Base-by-base conservation (phyloP, 2,329 filamentous ascomycete species). In the Scedosporium minutisporum region DNA sequence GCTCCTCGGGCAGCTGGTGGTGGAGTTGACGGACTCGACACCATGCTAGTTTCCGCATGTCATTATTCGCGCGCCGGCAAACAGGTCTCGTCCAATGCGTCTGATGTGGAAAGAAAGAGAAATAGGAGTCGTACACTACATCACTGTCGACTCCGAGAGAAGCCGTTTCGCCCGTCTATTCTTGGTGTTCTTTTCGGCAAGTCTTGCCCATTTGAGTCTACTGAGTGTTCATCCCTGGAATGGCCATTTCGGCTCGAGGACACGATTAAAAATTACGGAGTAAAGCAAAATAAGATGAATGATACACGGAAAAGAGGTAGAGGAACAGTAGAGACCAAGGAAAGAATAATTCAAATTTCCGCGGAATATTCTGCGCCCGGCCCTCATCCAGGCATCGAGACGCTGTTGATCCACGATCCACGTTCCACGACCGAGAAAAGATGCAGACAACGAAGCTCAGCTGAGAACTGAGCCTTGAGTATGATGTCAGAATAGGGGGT, bases 401-500 rank as follows among this genome's bases (percentile, higher is more conserved):
- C 10, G 2, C 33, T 4, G 33, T 38, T 38, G 33, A 38, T 6
- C 33, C 33, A 38, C 10, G 33, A 38, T 6, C 33, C 33, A 38
- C 10, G 33, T 38, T 38, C 33, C 33, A 38, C 33, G 10, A 12
- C 9, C 10, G 10, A 38, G 33, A 38, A 38, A 38, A 38, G 10
- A 38, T 12, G 33, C 33, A 38, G 33, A 12, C 33, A 14, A 38
- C 10, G 33, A 38, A 38, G 33, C 10, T 4, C 9, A 38, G 33
- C 33, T 38, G 10, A 14, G 33, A 38, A 10, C 33, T 38, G 33
- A 38, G 33, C 21, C 9, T n/a, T 21, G 44, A 48, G 12, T 18
- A 55, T 55, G 51, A 55, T 55, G 51, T 55, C 51, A 55, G 51
- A 55, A 55, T 55, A 55, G 51, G 51, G 51, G 51, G 18, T 55